A percentile compares a stretch with the other conserved stretches of the same genome.
Evolutionary conservation across 169 alveolate species (phyloP).

Genomic region (Theileria annulata): DNA sequence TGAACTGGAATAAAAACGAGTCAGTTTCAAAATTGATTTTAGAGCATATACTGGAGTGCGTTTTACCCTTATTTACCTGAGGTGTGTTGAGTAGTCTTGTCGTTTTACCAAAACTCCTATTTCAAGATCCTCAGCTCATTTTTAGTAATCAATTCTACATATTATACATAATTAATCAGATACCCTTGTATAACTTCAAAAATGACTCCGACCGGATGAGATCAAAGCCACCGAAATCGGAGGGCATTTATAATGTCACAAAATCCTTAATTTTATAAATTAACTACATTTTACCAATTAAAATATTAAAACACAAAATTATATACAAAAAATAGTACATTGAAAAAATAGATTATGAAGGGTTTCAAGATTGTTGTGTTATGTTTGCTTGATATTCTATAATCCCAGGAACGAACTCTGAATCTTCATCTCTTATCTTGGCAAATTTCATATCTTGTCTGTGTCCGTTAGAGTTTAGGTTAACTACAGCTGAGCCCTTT

Average conservation of each 20-base stretch:
- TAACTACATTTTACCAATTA: background rate
- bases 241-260: background rate
- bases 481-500: conserved; percentile 16
- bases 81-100: conserved; percentile 39
- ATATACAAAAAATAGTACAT: too few species aligned
- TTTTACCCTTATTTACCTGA: background rate
- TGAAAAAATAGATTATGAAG: background rate
- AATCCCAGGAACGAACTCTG: conserved; percentile 20
- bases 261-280: background rate
- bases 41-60: background rate
- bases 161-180: too few species aligned
- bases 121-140: too few species aligned
- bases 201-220: too few species aligned
- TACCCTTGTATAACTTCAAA: too few species aligned
- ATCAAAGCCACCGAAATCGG: conserved; percentile 10
- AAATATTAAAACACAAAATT: background rate
- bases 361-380: conserved; percentile 11
- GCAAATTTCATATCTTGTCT: conserved; percentile 11
- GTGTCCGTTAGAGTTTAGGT: conserved; percentile 2
- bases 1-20: background rate
- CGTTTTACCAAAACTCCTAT: conserved; percentile 53
- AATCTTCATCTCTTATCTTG: conserved; percentile 5
- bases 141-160: too few species aligned
- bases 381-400: conserved; percentile 18
- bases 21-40: background rate